These are phyloP conservation scores for Medicago arabica DNA, from an alignment of 306 rosid genomes.

Conservation along the genomic window DNA sequence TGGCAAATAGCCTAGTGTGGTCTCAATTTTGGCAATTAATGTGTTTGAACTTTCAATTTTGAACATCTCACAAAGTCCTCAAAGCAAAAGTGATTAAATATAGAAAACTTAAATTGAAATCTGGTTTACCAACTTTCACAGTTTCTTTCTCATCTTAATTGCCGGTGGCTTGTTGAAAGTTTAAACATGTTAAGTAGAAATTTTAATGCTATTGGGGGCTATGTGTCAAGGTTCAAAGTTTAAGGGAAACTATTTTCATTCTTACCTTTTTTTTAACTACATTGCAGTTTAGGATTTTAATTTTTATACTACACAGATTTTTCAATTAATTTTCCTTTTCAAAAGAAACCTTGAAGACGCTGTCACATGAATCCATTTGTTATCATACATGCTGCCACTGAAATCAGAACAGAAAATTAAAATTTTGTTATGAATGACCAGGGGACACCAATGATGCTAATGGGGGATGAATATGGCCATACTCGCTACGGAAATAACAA, in stretches of 20 bases:
- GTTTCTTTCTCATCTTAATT: constrained; percentile 22
- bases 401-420: constrained; percentile 32
- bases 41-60: constrained; percentile 3
- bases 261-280: constrained; percentile 12
- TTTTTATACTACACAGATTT: background rate
- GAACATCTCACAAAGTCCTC: constrained; percentile 19
- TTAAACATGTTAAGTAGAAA: constrained; percentile 21
- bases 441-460: constrained; percentile 98
- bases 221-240: constrained; percentile 17
- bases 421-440: constrained; percentile 50
- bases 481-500: constrained; percentile 93
- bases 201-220: background rate
- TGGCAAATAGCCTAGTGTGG: constrained; percentile 11
- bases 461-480: constrained; percentile 98
- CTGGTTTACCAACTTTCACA: constrained; percentile 11
- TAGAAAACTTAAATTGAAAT: constrained; percentile 5
- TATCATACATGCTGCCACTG: constrained; percentile 33
- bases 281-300: constrained; percentile 13
- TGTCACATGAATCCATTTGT: constrained; percentile 24
- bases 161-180: constrained; percentile 6
- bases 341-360: constrained; percentile 31
- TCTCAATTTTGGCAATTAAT: constrained; percentile 30
- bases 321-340: constrained; percentile 14
- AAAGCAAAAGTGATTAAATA: background rate
- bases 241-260: constrained; percentile 1